phyloP scores from a whole-genome alignment of 2,329 filamentous ascomycete genomes.

The Mycosphaerelloides madeirae region DNA sequence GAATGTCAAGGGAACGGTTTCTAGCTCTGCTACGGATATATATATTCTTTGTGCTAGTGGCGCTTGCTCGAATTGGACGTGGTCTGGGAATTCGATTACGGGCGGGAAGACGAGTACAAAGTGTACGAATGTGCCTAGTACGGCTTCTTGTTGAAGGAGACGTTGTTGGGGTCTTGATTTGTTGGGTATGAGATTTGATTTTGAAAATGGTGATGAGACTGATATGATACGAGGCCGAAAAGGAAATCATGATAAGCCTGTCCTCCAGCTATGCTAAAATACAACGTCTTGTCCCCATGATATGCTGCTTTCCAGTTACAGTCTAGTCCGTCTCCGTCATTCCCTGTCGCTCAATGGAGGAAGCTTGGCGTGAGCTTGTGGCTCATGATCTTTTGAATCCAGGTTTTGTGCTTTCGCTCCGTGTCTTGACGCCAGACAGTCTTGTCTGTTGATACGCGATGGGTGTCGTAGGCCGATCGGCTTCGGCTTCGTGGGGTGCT shows the following conservation, averaged over 20 bases:
- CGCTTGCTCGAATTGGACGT: conserved; percentile 51
- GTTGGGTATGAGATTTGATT: too few relatives aligned
- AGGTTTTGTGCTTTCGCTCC: conserved; percentile 4
- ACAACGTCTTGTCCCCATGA: too few relatives aligned
- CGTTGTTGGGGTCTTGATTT: too few relatives aligned
- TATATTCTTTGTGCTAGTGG: conserved; percentile 53
- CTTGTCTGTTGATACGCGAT: neutral
- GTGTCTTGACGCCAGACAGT: conserved; percentile 2
- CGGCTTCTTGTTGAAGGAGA: neutral
- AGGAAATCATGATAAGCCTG: too few relatives aligned
- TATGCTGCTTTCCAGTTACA: too few relatives aligned
- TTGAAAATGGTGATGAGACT: too few relatives aligned
- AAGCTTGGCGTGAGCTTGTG: conserved; percentile 4
- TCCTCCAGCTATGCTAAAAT: too few relatives aligned
- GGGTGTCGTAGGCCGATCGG: conserved; percentile 2
- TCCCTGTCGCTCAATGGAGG: neutral
- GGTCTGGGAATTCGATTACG: conserved; percentile 32
- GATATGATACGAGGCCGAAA: too few relatives aligned
- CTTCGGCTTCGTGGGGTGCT: neutral
- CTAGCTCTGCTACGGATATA: conserved; percentile 36
- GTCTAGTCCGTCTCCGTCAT: too few relatives aligned
- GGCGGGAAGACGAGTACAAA: conserved; percentile 2
- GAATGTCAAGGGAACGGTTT: conserved; percentile 42
- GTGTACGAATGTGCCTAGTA: conserved; percentile 1
- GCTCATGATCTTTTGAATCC: conserved; percentile 1